phyloP scores from a whole-genome alignment of 371 early-diverging fungal species.

The Conidiobolus coronatus region DNA sequence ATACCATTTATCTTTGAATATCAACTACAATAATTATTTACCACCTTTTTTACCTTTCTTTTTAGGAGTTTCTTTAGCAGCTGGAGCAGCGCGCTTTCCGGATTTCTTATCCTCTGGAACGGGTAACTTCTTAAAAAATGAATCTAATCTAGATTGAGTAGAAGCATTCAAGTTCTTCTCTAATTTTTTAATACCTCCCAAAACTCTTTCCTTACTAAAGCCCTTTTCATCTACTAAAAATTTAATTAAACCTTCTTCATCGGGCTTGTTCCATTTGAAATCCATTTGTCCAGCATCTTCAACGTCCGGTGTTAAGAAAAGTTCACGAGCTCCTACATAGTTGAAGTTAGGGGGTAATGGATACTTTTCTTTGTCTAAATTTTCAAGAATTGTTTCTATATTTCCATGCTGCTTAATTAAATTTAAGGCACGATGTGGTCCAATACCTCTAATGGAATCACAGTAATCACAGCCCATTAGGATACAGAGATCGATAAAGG shows the following conservation, averaged over 20 bases:
- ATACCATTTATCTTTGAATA: too few species aligned
- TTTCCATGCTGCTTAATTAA: slow-evolving; percentile 73
- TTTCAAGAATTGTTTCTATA: slow-evolving; percentile 70
- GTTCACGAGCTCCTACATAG: slow-evolving; percentile 71
- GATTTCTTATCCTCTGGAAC: neutral
- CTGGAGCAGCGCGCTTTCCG: neutral
- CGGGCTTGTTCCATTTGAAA: slow-evolving; percentile 72
- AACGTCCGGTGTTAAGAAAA: slow-evolving; percentile 74
- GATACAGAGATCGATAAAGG: slow-evolving; percentile 98
- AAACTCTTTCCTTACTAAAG: slow-evolving; percentile 89
- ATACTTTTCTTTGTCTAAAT: slow-evolving; percentile 48
- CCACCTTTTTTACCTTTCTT: too few species aligned
- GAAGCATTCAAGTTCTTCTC: slow-evolving; percentile 42
- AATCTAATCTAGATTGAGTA: slow-evolving; percentile 76
- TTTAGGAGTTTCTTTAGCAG: too few species aligned
- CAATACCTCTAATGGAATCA: slow-evolving; percentile 89
- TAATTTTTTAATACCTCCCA: slow-evolving; percentile 62
- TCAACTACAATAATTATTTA: too few species aligned
- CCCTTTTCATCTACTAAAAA: slow-evolving; percentile 89
- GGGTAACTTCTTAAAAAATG: slow-evolving; percentile 48
- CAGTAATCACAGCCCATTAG: slow-evolving; percentile 99
- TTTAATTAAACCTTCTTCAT: slow-evolving; percentile 72
- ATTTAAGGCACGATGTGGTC: slow-evolving; percentile 75
- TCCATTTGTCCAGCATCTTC: slow-evolving; percentile 34
- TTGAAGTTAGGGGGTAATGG: slow-evolving; percentile 76